Evolutionary conservation across 2,329 filamentous ascomycete genomes (phyloP).

Genomic region (Xenoacremonium recifei): DNA sequence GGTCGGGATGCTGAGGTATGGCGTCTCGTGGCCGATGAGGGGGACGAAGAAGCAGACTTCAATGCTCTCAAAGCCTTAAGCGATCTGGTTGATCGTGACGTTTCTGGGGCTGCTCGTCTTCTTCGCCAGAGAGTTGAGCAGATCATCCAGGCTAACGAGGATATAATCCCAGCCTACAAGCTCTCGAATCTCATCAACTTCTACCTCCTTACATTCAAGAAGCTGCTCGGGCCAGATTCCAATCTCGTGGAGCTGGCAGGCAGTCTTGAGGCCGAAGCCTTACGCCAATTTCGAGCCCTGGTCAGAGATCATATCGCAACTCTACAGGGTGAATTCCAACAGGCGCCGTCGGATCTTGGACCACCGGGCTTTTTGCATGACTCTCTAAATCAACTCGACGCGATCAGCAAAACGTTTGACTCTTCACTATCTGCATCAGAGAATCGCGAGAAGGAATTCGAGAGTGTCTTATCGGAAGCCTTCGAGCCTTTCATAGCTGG

Average conservation of each 20-base stretch:
- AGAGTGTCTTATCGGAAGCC: slow-evolving; percentile 71
- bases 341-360: slow-evolving; percentile 68
- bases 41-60: slow-evolving; percentile 58
- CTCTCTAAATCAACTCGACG: slow-evolving; percentile 72
- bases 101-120: slow-evolving; percentile 78
- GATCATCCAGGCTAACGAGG: slow-evolving; percentile 88
- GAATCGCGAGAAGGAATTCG: slow-evolving; percentile 67
- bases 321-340: slow-evolving; percentile 69
- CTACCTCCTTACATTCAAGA: slow-evolving; percentile 82
- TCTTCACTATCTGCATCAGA: slow-evolving; percentile 66
- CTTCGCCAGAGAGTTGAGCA: slow-evolving; percentile 89
- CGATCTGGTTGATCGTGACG: slow-evolving; percentile 81
- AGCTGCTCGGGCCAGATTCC: slow-evolving; percentile 69
- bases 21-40: slow-evolving; percentile 63
- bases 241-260: slow-evolving; percentile 67
- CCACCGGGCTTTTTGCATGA: slow-evolving; percentile 80
- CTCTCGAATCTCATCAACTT: slow-evolving; percentile 87
- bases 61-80: slow-evolving; percentile 80
- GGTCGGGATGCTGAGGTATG: slow-evolving; percentile 83
- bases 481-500: slow-evolving; percentile 82
- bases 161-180: slow-evolving; percentile 84
- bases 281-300: slow-evolving; percentile 78
- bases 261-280: slow-evolving; percentile 70
- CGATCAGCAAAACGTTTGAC: slow-evolving; percentile 84
- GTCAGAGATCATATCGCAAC: slow-evolving; percentile 78